These are phyloP conservation scores for Paramyrothecium sp. DNA, from an alignment of 2,329 filamentous ascomycete genomes.

Conservation along the genomic window DNA sequence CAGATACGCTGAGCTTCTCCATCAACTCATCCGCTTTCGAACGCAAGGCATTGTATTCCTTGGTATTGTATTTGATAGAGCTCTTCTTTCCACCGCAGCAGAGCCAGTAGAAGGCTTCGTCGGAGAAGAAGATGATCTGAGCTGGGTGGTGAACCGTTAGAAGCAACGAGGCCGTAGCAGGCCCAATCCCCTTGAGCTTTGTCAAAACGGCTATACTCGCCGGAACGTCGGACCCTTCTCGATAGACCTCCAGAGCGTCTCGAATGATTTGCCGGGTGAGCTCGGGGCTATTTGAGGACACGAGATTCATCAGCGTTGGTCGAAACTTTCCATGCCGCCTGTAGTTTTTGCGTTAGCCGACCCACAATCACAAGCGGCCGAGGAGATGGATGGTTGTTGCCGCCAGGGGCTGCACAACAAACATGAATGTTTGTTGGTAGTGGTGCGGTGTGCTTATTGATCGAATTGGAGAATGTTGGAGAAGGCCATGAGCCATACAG, in stretches of 20 bases:
- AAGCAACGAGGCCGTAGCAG: conserved; percentile 75
- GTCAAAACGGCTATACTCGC: conserved; percentile 53
- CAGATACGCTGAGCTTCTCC: conserved; percentile 50
- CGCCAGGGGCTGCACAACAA: neutral
- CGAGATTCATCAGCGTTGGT: conserved; percentile 58
- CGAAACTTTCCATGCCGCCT: conserved; percentile 63
- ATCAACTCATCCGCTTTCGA: conserved; percentile 39
- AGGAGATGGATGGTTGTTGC: neutral
- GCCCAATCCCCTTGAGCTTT: conserved; percentile 71
- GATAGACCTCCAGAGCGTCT: conserved; percentile 49
- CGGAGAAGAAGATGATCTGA: conserved; percentile 71
- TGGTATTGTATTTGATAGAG: conserved; percentile 66
- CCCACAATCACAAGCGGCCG: neutral
- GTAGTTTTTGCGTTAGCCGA: neutral
- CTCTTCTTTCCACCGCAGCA: conserved; percentile 50
- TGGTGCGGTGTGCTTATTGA: neutral
- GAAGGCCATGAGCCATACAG: neutral
- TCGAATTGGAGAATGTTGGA: neutral
- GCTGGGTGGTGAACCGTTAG: conserved; percentile 62
- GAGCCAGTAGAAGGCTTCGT: conserved; percentile 75
- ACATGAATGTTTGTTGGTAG: neutral
- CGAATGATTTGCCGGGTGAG: conserved; percentile 47
- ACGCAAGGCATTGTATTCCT: conserved; percentile 64
- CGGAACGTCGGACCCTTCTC: conserved; percentile 34
- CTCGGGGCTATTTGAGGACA: conserved; percentile 57